Base-by-base conservation (phyloP, 495 filamentous ascomycete species). In the Xeromyces bisporus region DNA sequence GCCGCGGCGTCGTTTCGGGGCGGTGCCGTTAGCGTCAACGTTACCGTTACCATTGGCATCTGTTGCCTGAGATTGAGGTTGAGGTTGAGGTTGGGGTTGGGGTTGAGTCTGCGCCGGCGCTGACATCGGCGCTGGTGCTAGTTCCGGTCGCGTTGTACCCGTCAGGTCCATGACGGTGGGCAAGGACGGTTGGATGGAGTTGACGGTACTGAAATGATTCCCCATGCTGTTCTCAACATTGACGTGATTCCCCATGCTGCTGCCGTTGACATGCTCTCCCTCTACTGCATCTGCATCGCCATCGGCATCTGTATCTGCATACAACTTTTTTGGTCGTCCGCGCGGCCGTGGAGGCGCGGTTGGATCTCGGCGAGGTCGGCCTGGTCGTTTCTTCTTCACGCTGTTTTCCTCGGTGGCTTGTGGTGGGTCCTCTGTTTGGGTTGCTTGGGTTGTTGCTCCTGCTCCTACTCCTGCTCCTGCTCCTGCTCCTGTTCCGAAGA, bases 1-100 rank as follows among this genome's bases (percentile, higher is more conserved):
- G 15, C 56, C 56, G 26, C 56, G 56, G 21, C 55, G 46, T 12
- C 53, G 50, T 31, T 60, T 60, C 15, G 46, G 17, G 9, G 51
- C 41, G 14, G 45, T 56, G 6, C 55, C 55, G 29, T 60, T 53
- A 1, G 53, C 43, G 10, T 40, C 46, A 6, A 53, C 39, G 1
- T 51, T 44, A 14, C n/a, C n/a, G n/a, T n/a, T n/a, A n/a, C n/a
- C n/a, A n/a, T n/a, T n/a, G n/a, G n/a, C n/a, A n/a, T n/a, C n/a
- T n/a, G n/a, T n/a, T n/a, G n/a, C n/a, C n/a, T n/a, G n/a, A n/a
- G n/a, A n/a, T n/a, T n/a, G n/a, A n/a, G n/a, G n/a, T n/a, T n/a
- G n/a, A n/a, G 43, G 39, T 6, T 29, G 44, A 14, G 34, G 40
- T 3, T 35, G 42, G 23, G 4, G 32, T 30, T 4, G 43, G 34